Conservation (phyloP, 192 early-diverging fungal genomes). For the Backusella circina region DNA sequence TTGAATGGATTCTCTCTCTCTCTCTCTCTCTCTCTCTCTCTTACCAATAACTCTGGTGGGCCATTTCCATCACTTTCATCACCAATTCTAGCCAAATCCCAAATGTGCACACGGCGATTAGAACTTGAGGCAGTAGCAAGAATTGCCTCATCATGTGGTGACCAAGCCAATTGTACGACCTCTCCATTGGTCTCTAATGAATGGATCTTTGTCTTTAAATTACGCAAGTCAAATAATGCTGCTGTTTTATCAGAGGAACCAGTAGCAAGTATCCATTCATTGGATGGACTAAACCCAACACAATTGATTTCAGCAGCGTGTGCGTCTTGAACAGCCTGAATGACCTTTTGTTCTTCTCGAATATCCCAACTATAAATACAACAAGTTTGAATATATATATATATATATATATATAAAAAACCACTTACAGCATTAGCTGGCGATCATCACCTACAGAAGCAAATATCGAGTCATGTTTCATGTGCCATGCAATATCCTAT, state of each 20-base stretch:
- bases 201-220: constrained; percentile 82
- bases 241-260: constrained; percentile 94
- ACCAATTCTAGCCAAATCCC: constrained; percentile 93
- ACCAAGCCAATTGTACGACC: constrained; percentile 91
- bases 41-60: constrained; percentile 90
- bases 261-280: constrained; percentile 88
- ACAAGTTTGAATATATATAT: not conserved
- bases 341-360: constrained; percentile 67
- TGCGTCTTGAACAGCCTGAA: constrained; percentile 66
- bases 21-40: no score
- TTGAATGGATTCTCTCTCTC: no score
- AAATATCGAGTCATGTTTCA: constrained; percentile 80
- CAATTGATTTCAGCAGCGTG: constrained; percentile 93
- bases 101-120: constrained; percentile 89
- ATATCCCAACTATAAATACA: constrained; percentile 81
- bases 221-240: constrained; percentile 94
- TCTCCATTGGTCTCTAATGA: constrained; percentile 82
- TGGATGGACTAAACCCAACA: constrained; percentile 90
- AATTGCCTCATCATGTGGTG: constrained; percentile 87
- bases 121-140: constrained; percentile 81
- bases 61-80: constrained; percentile 95
- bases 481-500: constrained; percentile 93
- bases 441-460: constrained; percentile 97
- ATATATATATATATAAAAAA: not conserved
- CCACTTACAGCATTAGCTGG: constrained; percentile 78